Evolutionary conservation across 805 yeast species (phyloP).

Genomic region (Saccharomycopsis microspora): DNA sequence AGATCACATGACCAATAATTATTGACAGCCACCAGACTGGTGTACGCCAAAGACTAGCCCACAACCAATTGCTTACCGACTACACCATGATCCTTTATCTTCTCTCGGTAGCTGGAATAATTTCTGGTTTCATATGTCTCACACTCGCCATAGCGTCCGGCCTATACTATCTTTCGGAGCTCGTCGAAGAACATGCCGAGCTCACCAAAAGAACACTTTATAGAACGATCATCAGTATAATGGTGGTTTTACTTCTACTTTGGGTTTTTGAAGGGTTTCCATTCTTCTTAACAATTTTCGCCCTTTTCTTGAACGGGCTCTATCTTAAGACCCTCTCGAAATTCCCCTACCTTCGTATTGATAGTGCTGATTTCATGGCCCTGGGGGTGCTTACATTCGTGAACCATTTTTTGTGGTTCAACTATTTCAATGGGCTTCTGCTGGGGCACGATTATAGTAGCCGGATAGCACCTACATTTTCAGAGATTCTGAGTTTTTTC

Average conservation of each 20-base stretch:
- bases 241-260: constrained; percentile 42
- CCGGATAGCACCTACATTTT: constrained; percentile 59
- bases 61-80: no score
- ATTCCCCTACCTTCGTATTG: constrained; percentile 75
- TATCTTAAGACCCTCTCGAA: constrained; percentile 67
- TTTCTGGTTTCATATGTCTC: constrained; percentile 48
- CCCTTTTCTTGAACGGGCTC: constrained; percentile 57
- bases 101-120: constrained; percentile 48
- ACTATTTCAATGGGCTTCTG: constrained; percentile 61
- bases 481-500: constrained; percentile 91
- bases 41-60: no score
- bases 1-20: no score
- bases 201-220: constrained; percentile 64
- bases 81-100: constrained; percentile 42
- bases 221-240: constrained; percentile 52
- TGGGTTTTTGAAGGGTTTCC: constrained; percentile 76
- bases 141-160: constrained; percentile 80
- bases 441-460: constrained; percentile 55
- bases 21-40: no score
- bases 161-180: constrained; percentile 78
- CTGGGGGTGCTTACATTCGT: constrained; percentile 63
- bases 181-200: constrained; percentile 88
- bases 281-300: constrained; percentile 48
- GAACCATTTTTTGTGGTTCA: constrained; percentile 87
- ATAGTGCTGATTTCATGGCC: constrained; percentile 57